Evolutionary conservation across 2,329 filamentous ascomycete species (phyloP), one percentile per base, ranked within the genome.

Genomic region (Stemphylium lycopersici): DNA sequence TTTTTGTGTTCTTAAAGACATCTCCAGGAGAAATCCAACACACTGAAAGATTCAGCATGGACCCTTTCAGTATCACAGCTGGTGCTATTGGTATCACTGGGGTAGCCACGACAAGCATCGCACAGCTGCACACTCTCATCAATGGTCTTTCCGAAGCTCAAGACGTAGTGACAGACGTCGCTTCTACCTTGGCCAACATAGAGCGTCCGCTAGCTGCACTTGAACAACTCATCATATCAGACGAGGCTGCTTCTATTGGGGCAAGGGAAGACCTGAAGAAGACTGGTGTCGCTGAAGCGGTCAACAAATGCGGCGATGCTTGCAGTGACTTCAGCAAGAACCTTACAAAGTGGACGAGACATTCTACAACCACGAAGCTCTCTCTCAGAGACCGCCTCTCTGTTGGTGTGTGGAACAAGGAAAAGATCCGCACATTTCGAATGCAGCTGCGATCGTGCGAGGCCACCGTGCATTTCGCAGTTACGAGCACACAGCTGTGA

Each of bases 401-500:
- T 1, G 40, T 57, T 15, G 48, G 59, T 24, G 40, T 62, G 33
- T 62, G 52, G 56, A 59, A 59, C 36, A 56, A 41, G 41, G 55
- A 61, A 41, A 61, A 56, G 46, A 48, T 61, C 12, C 48, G 42
- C 18, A 61, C 58, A 4, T 29, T 58, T 15, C 50, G 37, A 11
- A 58, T 16, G 12, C 48, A 46, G 20, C 8, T 61, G n/a, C 55
- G 52, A 32, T 53, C 40, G 3, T 58, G 58, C 49, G 24, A 58
- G 48, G 40, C 55, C n/a, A 55, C 48, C 3, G 51, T 58, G 3
- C 51, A 58, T 11, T 56, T 58, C 49, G 52, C 58, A 3, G 48
- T 61, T 26, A 47, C 51, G 10, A 58, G 55, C 29, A 49, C 58
- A 26, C 55, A 61, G 22, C 48, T 61, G 55, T 61, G 37, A 51